These are phyloP conservation scores for Conticribra weissflogii DNA, from an alignment of 108 stramenopile species.

Conservation along the genomic window DNA sequence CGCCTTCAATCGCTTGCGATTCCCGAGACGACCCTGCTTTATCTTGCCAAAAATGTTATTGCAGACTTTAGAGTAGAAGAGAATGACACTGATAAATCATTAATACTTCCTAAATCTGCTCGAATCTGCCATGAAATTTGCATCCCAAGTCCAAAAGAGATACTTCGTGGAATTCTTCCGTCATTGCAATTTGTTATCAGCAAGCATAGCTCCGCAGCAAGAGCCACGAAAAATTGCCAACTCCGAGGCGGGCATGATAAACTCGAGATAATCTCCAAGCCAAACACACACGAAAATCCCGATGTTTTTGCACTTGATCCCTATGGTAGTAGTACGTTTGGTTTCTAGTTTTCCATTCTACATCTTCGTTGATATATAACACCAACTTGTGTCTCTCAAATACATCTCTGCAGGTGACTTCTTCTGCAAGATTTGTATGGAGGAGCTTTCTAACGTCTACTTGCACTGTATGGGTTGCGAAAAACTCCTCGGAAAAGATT, in stretches of 20 bases:
- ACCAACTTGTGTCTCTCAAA: too few relatives aligned
- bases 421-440: conserved; percentile 69
- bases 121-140: neutral
- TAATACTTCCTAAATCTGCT: neutral
- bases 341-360: too few relatives aligned
- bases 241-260: conserved; percentile 10
- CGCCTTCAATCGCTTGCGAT: conserved; percentile 72
- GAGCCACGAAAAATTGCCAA: conserved; percentile 5
- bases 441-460: conserved; percentile 85
- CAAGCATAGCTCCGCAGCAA: conserved; percentile 33
- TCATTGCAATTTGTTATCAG: conserved; percentile 44
- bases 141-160: conserved; percentile 19
- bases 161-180: conserved; percentile 48
- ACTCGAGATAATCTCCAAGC: conserved; percentile 38
- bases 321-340: conserved; percentile 59
- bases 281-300: conserved; percentile 49
- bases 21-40: conserved; percentile 72
- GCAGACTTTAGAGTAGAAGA: conserved; percentile 23
- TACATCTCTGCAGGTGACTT: too few relatives aligned
- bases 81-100: too few relatives aligned
- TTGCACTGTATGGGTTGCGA: conserved; percentile 92
- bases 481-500: conserved; percentile 75
- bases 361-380: too few relatives aligned
- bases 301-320: conserved; percentile 45
- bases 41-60: conserved; percentile 56